Conservation (phyloP, 495 filamentous ascomycete species). For the Neurospora sp. region DNA sequence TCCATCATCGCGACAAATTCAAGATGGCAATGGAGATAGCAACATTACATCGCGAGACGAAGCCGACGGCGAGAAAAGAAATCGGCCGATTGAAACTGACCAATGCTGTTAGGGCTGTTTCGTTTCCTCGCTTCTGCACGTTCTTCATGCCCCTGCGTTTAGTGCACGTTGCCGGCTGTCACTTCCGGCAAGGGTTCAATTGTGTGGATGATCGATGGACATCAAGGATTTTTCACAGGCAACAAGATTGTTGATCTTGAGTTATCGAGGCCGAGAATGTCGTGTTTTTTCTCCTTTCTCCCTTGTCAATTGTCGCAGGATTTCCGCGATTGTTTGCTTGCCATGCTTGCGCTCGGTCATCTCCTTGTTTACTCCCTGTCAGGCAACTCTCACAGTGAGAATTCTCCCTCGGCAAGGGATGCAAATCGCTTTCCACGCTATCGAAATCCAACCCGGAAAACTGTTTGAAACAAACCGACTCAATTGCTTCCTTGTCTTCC, state of each 20-base stretch:
- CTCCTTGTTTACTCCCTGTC: neutral
- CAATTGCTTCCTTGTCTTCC: neutral
- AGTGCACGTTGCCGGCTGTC: neutral
- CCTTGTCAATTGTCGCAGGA: neutral
- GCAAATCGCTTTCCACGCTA: neutral
- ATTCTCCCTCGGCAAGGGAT: neutral
- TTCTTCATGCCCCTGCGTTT: neutral
- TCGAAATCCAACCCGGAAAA: neutral
- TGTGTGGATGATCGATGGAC: neutral
- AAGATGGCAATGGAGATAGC: neutral
- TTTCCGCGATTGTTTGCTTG: neutral
- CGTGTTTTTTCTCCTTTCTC: neutral
- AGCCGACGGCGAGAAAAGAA: neutral
- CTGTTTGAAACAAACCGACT: neutral
- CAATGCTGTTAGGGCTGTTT: constrained; percentile 1
- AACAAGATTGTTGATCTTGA: neutral
- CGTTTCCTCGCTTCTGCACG: constrained; percentile 9
- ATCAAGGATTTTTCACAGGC: neutral
- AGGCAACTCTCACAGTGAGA: neutral
- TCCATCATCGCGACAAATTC: neutral
- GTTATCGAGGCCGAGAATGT: neutral
- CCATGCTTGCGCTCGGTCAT: neutral
- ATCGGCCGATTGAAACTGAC: neutral
- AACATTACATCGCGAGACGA: neutral
- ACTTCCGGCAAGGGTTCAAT: neutral